Conservation (phyloP, 1,139 yeast species). For the Nakaseomyces sp. region DNA sequence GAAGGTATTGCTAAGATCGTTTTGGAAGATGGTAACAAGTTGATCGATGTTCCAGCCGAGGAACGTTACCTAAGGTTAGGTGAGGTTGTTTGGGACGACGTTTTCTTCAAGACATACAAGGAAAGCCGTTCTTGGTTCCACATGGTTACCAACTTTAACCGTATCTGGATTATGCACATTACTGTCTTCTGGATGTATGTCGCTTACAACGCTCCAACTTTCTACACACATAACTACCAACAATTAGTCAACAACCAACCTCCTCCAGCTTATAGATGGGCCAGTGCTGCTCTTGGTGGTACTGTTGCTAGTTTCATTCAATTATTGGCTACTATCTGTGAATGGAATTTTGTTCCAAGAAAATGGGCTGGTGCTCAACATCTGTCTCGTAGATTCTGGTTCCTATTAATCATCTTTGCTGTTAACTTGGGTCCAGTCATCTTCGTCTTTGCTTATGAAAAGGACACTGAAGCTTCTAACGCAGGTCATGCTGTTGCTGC, state of each 20-base stretch:
- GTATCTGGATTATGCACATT: conserved; percentile 94
- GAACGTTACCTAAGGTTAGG: conserved; percentile 87
- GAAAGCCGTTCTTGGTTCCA: conserved; percentile 99
- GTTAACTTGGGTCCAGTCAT: conserved; percentile 80
- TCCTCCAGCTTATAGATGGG: conserved; percentile 81
- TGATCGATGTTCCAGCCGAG: conserved; percentile 81
- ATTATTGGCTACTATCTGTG: conserved; percentile 78
- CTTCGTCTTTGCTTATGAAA: conserved; percentile 78
- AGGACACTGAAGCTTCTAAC: conserved; percentile 54
- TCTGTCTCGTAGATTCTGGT: conserved; percentile 75
- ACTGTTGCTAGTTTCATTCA: conserved; percentile 73
- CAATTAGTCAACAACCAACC: conserved; percentile 83
- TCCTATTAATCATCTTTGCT: conserved; percentile 56
- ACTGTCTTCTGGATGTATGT: conserved; percentile 90
- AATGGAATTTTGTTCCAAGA: conserved; percentile 96
- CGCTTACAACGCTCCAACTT: conserved; percentile 84
- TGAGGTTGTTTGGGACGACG: conserved; percentile 86
- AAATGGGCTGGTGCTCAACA: conserved; percentile 99
- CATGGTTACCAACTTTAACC: conserved; percentile 87
- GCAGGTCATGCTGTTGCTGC: conserved; percentile 78
- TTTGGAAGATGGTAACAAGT: conserved; percentile 82
- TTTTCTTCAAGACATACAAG: conserved; percentile 91
- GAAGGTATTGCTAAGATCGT: conserved; percentile 94
- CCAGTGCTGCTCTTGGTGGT: conserved; percentile 91
- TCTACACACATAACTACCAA: conserved; percentile 77